Evolutionary conservation across 768 basidiomycete genomes (phyloP), one percentile per base, ranked within the genome.

Genomic region (Leccinum subgranulosum): DNA sequence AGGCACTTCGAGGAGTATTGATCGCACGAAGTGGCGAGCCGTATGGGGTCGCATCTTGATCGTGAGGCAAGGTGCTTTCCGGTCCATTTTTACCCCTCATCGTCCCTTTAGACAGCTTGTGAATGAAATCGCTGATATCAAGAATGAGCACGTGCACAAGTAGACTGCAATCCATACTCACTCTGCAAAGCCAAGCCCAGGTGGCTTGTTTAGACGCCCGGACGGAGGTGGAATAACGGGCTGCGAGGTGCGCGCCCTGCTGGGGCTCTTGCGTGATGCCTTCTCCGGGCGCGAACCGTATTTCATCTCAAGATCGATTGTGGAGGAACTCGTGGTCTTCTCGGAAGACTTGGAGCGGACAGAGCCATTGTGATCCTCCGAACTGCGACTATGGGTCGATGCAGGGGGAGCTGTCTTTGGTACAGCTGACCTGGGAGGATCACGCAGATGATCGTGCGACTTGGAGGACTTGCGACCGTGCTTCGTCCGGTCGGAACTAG

Each of bases 1-100:
- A 75, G 43, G 67, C 61, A 27, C 77, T 77, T 43, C 71, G 64
- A 52, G 58, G 78, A 60, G 58, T 78, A 72, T 63, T 79, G 68
- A 59, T 79, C 68, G 59, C 67, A 64, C 56, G 70, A 17, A 81
- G 70, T 12, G 79, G 78, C 33, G 78, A 73, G 6, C 68, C 70
- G 54, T 72, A 77, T 2, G 63, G 50, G 10, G 49, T 60, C 43
- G 60, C 54, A 28, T 69, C 60, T 47, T 62, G 49, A 39, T 64
- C 61, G 19, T 57, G 45, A 49, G 61, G 51, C 0, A 53, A 51
- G 41, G 58, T 25, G 21, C 25, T 29, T 2, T 31, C 45, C 6
- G 54, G 53, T 21, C 51, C 64, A 27, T 54, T 60, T 48, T 48
- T 46, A 2, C 27, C 57, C 49, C 39, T 59, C 0, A 57, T 49